A percentile compares a stretch with the other conserved stretches of the same genome.
These are phyloP conservation scores for Ogataea nakhonphanomensis DNA, from an alignment of 805 yeast species.

Conservation along the genomic window DNA sequence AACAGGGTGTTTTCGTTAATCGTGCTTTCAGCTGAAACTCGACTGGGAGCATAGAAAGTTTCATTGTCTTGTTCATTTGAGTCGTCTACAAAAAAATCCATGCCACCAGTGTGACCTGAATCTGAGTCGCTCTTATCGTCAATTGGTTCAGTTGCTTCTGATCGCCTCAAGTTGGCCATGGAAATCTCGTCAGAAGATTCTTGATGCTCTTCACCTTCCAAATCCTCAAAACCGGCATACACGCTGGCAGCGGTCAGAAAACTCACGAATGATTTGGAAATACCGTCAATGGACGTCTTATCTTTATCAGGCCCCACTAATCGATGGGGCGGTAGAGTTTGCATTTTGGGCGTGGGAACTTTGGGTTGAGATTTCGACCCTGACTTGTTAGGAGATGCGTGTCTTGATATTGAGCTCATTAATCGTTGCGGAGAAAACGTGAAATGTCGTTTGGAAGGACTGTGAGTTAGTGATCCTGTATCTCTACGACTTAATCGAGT, in stretches of 20 bases:
- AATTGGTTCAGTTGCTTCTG: no score
- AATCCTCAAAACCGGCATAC: conserved; percentile 40
- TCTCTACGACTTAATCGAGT: conserved; percentile 13
- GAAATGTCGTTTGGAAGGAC: conserved; percentile 13
- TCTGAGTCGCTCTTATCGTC: no score
- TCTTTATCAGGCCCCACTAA: conserved; percentile 11
- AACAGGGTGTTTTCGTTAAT: conserved; percentile 6
- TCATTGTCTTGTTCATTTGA: conserved; percentile 5
- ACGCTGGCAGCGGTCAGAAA: conserved; percentile 56
- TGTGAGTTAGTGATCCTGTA: conserved; percentile 4
- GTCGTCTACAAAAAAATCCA: not conserved
- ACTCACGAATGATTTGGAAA: conserved; percentile 52
- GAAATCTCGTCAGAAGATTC: conserved; percentile 27
- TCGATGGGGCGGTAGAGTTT: conserved; percentile 10
- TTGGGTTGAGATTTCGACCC: conserved; percentile 9
- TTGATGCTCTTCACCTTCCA: conserved; percentile 32
- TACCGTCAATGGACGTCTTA: conserved; percentile 32
- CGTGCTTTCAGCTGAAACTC: conserved; percentile 2
- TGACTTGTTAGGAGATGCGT: conserved; percentile 17
- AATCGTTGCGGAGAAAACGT: conserved; percentile 28
- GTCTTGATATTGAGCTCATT: conserved; percentile 20
- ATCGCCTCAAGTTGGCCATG: conserved; percentile 11
- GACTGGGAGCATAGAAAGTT: conserved; percentile 4
- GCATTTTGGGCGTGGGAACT: conserved; percentile 10
- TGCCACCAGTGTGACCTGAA: not conserved